Conservation (phyloP, 768 basidiomycete species). For the Hysterangium stoloniferum region DNA sequence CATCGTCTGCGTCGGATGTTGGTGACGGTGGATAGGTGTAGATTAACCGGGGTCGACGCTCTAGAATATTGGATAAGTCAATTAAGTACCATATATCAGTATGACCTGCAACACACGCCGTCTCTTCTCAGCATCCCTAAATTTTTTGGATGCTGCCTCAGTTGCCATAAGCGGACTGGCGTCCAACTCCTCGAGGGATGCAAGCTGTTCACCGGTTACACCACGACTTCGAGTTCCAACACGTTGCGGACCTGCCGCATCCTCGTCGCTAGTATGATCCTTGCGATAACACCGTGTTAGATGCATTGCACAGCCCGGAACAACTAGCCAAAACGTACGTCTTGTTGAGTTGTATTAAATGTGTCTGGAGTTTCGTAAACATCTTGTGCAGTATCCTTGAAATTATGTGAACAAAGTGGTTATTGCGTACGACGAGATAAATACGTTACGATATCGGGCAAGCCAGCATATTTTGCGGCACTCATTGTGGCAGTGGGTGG, state of each 20-base stretch:
- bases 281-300: constrained; percentile 17
- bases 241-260: constrained; percentile 34
- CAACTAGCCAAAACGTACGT: constrained; percentile 34
- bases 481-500: constrained; percentile 36
- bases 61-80: constrained; percentile 22
- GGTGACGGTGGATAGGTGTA: constrained; percentile 56
- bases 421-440: constrained; percentile 8
- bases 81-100: neutral
- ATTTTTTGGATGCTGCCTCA: constrained; percentile 62
- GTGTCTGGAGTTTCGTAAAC: constrained; percentile 89
- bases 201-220: constrained; percentile 29
- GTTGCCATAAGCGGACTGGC: constrained; percentile 51
- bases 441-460: constrained; percentile 76
- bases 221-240: constrained; percentile 19
- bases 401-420: neutral
- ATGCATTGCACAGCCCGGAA: neutral
- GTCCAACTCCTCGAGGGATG: constrained; percentile 62
- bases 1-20: constrained; percentile 20
- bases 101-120: constrained; percentile 32
- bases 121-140: constrained; percentile 35
- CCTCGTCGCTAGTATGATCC: constrained; percentile 63
- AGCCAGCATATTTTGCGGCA: constrained; percentile 72
- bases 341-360: constrained; percentile 42
- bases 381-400: constrained; percentile 83
- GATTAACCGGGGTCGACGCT: constrained; percentile 40